These are phyloP conservation scores for Naganishia vaughanmartiniae DNA, from an alignment of 768 basidiomycete species.

Conservation along the genomic window DNA sequence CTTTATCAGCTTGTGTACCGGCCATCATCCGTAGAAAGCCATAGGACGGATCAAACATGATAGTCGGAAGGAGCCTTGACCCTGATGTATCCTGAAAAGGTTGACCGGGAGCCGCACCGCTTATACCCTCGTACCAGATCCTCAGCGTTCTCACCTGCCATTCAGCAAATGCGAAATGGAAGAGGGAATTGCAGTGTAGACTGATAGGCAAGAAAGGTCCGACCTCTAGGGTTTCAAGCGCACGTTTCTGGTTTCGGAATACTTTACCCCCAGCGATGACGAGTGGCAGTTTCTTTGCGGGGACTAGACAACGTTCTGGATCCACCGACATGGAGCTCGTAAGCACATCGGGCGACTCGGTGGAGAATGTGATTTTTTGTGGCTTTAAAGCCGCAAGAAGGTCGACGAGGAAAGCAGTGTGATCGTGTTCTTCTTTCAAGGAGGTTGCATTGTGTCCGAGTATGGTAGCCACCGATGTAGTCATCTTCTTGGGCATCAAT, in stretches of 20 bases:
- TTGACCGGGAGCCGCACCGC: not conserved
- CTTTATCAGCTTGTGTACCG: not conserved
- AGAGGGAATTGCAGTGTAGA: constrained; percentile 4
- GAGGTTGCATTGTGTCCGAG: not conserved
- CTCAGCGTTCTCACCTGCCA: constrained; percentile 22
- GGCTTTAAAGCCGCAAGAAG: constrained; percentile 16
- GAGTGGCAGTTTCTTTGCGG: constrained; percentile 14
- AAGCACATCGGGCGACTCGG: not conserved
- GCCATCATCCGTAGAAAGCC: constrained; percentile 27
- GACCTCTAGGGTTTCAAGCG: constrained; percentile 17
- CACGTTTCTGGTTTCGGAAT: constrained; percentile 6
- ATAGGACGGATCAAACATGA: constrained; percentile 23
- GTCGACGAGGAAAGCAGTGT: not conserved
- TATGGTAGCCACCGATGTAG: not conserved
- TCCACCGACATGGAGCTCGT: not conserved
- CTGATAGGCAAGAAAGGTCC: constrained; percentile 23
- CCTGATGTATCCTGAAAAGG: not conserved
- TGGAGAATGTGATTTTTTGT: not conserved
- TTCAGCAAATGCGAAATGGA: constrained; percentile 18
- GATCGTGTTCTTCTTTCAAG: constrained; percentile 3
- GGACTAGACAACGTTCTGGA: constrained; percentile 8
- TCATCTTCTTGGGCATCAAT: constrained; percentile 13
- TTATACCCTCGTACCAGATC: not conserved
- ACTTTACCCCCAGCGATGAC: constrained; percentile 1
- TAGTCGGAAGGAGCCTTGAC: constrained; percentile 2